A percentile compares a stretch with the other conserved stretches of the same genome.
Conservation (phyloP, 768 basidiomycete species). For the Cystofilobasidium ferigula region DNA sequence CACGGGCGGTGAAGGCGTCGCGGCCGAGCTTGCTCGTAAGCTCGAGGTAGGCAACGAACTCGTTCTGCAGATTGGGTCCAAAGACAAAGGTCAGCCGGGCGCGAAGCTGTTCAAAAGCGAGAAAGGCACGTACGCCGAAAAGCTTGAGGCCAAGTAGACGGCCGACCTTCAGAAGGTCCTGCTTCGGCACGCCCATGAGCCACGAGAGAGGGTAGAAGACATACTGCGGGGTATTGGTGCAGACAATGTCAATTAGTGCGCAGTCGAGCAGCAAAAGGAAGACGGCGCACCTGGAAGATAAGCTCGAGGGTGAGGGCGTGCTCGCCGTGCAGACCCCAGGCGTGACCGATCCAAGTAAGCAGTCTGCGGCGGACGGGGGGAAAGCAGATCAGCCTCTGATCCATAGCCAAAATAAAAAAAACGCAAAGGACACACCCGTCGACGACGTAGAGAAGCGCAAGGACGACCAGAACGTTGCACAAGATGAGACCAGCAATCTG, state of each 20-base stretch:
- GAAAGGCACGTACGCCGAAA: conserved; percentile 41
- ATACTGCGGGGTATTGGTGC: conserved; percentile 36
- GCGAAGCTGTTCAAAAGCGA: too few species aligned
- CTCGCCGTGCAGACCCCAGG: conserved; percentile 65
- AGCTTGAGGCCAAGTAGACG: conserved; percentile 76
- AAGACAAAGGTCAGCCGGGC: too few species aligned
- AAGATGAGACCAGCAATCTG: conserved; percentile 74
- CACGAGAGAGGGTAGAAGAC: conserved; percentile 79
- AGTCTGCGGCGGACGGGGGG: background rate
- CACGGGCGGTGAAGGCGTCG: conserved; percentile 56
- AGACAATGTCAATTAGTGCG: background rate
- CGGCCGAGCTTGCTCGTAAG: conserved; percentile 33
- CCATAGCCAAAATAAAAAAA: conserved; percentile 34
- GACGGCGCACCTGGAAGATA: conserved; percentile 50
- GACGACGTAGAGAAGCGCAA: conserved; percentile 67
- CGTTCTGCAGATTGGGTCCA: conserved; percentile 45
- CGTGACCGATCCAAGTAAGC: conserved; percentile 56
- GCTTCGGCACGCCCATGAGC: conserved; percentile 45
- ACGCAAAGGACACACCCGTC: conserved; percentile 66
- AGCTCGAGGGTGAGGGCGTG: conserved; percentile 69
- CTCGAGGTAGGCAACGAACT: conserved; percentile 61
- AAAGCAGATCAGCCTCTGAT: background rate
- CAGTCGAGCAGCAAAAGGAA: background rate
- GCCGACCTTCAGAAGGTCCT: conserved; percentile 54
- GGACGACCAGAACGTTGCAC: conserved; percentile 57